Conservation (phyloP, 208 protist genomes). For the Zelonia costaricensis region DNA sequence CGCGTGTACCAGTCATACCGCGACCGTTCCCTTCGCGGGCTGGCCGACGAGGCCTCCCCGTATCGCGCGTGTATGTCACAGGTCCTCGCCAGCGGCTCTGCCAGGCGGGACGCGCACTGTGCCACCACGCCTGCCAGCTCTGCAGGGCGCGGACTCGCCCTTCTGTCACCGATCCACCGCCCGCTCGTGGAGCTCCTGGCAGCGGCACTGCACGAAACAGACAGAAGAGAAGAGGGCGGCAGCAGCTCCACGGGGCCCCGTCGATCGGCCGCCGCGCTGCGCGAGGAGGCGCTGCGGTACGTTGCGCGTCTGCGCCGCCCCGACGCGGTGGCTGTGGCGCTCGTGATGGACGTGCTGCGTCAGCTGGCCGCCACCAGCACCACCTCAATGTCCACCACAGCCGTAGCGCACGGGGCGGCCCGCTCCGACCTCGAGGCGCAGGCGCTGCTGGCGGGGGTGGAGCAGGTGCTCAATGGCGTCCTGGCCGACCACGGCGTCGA, state of each 20-base stretch:
- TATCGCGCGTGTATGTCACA: slow-evolving; percentile 12
- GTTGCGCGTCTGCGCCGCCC: slow-evolving; percentile 31
- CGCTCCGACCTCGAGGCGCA: slow-evolving; percentile 9
- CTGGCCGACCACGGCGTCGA: slow-evolving; percentile 11
- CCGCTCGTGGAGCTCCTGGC: slow-evolving; percentile 6
- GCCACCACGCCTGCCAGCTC: too few relatives aligned
- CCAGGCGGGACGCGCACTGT: too few relatives aligned
- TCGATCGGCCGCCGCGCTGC: not conserved
- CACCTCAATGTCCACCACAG: too few relatives aligned
- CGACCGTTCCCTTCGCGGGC: slow-evolving; percentile 1
- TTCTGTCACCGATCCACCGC: not conserved
- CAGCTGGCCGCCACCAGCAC: not conserved
- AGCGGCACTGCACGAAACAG: too few relatives aligned
- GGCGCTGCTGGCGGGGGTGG: slow-evolving; percentile 3
- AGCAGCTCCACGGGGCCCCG: too few relatives aligned
- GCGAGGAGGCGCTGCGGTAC: slow-evolving; percentile 23
- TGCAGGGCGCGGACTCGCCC: not conserved
- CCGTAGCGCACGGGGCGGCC: not conserved
- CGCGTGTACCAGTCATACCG: slow-evolving; percentile 26
- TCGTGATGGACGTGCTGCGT: slow-evolving; percentile 36
- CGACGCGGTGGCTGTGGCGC: slow-evolving; percentile 41
- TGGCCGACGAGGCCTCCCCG: slow-evolving; percentile 17
- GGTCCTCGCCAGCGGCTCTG: not conserved
- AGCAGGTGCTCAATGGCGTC: slow-evolving; percentile 15
- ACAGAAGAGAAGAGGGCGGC: too few relatives aligned